phyloP scores from a whole-genome alignment of 2,329 filamentous ascomycete species.

The Sarocladiaceae sp. region DNA sequence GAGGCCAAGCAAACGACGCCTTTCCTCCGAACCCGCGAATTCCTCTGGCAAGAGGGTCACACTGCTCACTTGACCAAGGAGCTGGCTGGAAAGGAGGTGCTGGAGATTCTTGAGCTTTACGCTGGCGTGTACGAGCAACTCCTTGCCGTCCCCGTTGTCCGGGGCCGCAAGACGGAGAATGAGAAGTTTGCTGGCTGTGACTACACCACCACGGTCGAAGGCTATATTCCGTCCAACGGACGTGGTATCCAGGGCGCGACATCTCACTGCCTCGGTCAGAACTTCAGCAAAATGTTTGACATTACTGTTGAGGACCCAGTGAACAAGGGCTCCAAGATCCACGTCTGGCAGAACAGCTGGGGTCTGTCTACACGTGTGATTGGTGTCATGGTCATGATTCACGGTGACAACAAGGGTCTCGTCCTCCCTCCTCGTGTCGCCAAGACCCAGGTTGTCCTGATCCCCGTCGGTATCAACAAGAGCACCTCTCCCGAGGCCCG shows the following conservation, averaged over 20 bases:
- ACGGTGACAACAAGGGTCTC: conserved; percentile 91
- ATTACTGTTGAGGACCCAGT: conserved; percentile 92
- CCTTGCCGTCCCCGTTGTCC: conserved; percentile 89
- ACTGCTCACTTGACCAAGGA: conserved; percentile 80
- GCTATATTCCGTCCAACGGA: conserved; percentile 91
- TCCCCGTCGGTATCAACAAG: conserved; percentile 89
- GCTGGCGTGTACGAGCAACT: conserved; percentile 88
- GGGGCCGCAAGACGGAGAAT: conserved; percentile 91
- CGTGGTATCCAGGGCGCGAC: conserved; percentile 96
- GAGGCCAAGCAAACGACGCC: conserved; percentile 89
- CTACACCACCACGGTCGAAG: conserved; percentile 95
- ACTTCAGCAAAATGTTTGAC: conserved; percentile 99
- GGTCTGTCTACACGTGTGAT: conserved; percentile 95
- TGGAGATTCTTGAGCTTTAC: conserved; percentile 90
- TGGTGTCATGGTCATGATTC: conserved; percentile 98
- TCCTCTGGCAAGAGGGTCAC: conserved; percentile 97
- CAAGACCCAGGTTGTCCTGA: conserved; percentile 77
- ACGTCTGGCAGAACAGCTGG: conserved; percentile 99
- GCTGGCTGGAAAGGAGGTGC: conserved; percentile 75
- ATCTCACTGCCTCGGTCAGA: conserved; percentile 90
- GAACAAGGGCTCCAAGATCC: conserved; percentile 70
- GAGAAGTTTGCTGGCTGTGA: conserved; percentile 96
- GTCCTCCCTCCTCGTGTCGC: conserved; percentile 88
- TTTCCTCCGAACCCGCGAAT: conserved; percentile 89
- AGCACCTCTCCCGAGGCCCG: conserved; percentile 78